Evolutionary conservation across 2,329 filamentous ascomycete genomes (phyloP), one percentile per base, ranked within the genome.

Genomic region (Dothideomycetes sp.): DNA sequence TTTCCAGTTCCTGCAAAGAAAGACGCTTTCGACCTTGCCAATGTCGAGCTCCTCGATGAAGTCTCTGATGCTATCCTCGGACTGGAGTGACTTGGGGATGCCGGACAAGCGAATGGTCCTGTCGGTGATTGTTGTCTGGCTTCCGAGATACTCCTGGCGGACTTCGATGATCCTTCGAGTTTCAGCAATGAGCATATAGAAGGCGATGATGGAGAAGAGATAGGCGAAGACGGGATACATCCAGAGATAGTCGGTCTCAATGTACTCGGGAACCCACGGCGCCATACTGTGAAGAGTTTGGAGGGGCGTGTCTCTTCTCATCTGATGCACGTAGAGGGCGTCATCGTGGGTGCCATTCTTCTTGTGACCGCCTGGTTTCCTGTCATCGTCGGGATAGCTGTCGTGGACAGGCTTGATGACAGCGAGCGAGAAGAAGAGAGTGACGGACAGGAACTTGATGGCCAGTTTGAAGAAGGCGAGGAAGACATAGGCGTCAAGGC

Each of bases 381-480:
- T 33, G 37, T 58, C 68, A 32, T 58, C 68, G 34, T 56, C 54
- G 36, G 65, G 60, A 51, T 76, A 93, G 44, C 75, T 74, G 42
- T 74, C 71, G 56, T 96, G 93, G 43, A 98, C 82, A 0, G 91
- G 93, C 46, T 81, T 80, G 48, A 98, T 81, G 3, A 98, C 75
- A 12, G 75, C 69, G 27, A 83, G 68, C 19, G 88, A 81, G 53
- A 96, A 86, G 59, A 94, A 77, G 41, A 91, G 75, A 52, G 93
- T 82, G 37, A 83, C 66, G 12, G 75, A 66, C 37, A 96, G 79
- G 50, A 95, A 82, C 46, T 82, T 84, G 48, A 87, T 84, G 10
- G 89, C 81, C 77, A 96, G 91, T 58, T 88, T 93, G 70, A 95
- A 96, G 63, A 98, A 98, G 12, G 81, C 76, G 11, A 98, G 70